A percentile compares a stretch with the other conserved stretches of the same genome.
Conservation (phyloP, 2,329 filamentous ascomycete species). For the Aspergillus hiratsukae region DNA sequence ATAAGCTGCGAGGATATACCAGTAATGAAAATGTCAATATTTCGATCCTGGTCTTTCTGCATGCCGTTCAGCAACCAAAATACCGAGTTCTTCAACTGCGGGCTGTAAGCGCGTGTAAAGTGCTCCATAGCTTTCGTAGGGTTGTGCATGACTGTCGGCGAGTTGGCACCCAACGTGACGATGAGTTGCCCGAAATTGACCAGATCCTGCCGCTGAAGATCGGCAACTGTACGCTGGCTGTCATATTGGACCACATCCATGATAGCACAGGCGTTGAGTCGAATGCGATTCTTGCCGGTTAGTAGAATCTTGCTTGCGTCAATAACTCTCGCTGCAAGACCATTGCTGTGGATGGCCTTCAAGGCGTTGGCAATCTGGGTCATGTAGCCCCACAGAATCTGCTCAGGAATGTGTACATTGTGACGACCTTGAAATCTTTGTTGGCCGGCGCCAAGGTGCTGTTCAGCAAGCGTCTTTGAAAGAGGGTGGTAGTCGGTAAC, state of each 20-base stretch:
- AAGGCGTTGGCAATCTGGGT: conserved; percentile 86
- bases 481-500: conserved; percentile 91
- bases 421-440: conserved; percentile 41
- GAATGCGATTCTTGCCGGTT: conserved; percentile 84
- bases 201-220: conserved; percentile 85
- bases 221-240: conserved; percentile 59
- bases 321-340: conserved; percentile 79
- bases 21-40: conserved; percentile 70
- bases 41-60: conserved; percentile 59
- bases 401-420: conserved; percentile 59
- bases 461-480: conserved; percentile 82
- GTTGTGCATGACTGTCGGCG: conserved; percentile 55
- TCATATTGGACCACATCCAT: conserved; percentile 87
- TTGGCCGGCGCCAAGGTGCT: conserved; percentile 52
- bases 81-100: conserved; percentile 72
- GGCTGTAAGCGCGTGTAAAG: conserved; percentile 70
- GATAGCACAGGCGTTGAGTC: conserved; percentile 81
- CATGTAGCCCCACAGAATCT: conserved; percentile 83
- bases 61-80: conserved; percentile 73
- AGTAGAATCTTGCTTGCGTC: conserved; percentile 84
- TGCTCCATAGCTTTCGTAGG: conserved; percentile 69
- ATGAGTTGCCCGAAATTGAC: conserved; percentile 78
- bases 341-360: conserved; percentile 74
- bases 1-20: conserved; percentile 75
- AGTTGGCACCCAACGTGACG: conserved; percentile 73